Base-by-base conservation (phyloP, 345 rosid genomes). In the Clarkia xantiana region DNA sequence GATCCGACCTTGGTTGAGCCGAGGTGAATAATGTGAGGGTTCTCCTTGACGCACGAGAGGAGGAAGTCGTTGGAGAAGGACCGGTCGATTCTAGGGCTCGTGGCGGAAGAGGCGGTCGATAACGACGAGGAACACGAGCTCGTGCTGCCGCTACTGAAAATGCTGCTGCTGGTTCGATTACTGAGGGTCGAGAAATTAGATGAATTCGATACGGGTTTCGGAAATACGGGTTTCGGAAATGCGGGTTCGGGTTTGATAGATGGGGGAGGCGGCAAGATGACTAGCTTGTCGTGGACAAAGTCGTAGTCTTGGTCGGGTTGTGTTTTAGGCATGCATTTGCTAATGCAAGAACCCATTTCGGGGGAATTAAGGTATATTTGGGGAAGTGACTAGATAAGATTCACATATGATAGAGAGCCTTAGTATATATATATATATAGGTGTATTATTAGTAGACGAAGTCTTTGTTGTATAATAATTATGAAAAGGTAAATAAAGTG, bases 1-100 rank as follows among this genome's bases (percentile, higher is more conserved):
- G 81, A 59, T 45, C 64, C 49, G 61, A 73, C 76, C 60, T 76
- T 78, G 62, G 80, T 71, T 0, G 86, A 84, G 59, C 66, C 71
- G 59, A 80, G 71, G n/a, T 71, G 75, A 54, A 68, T 55, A 15
- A 80, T 56, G 40, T 85, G 95, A 4, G 90, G 85, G 54, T 89
- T 82, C 51, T 82, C 94, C 71, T 75, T 77, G 17, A 75, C 58
- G 57, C 95, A 85, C 4, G 95, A 74, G 67, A 76, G 71, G 64
- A 89, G 67, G 57, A 80, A 85, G 63, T 85, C 94, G 15, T 82
- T 82, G 38, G 95, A 82, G 62, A 89, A 89, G 14, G 90, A 78
- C 19, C 94, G 54, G 6, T 80, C 94, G 36, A 29, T 10, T 48
- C 76, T 89, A 0, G 77, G 67, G 62, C 49, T 75, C 41, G 64